Base-by-base conservation (phyloP, 257 asterid genomes). In the Nemophila menziesii region DNA sequence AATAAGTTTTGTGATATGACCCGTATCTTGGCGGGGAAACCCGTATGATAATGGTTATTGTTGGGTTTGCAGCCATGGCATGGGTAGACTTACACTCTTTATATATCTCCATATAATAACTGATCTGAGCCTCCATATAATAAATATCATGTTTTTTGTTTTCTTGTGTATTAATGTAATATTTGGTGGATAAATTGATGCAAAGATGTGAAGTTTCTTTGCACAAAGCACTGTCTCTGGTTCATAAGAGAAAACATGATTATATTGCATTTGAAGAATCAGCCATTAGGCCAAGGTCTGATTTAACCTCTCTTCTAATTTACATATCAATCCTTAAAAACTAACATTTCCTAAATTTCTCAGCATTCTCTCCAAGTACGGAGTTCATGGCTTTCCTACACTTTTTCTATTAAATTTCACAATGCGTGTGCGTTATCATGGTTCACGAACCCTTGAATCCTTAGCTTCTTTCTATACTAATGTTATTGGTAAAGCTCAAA, bases 281-380 rank as follows among this genome's bases (percentile, higher is more conserved):
- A 48, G 74, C 93, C 45, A 86, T 85, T 34, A 71, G 87, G 66
- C 99, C 96, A 58, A 85, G 99, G 99, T 90, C 46, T 50, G n/a
- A n/a, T n/a, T n/a, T n/a, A n/a, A n/a, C n/a, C n/a, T n/a, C n/a
- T n/a, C n/a, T n/a, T n/a, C n/a, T n/a, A n/a, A n/a, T n/a, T n/a
- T n/a, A 18, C 16, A 24, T 45, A 26, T 41, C 58, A 52, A 49
- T 37, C 24, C 48, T 29, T 48, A 60, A n/a, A 44, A 49, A 44
- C n/a, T 63, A 43, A 48, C 48, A 50, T 42, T 54, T 13, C 14
- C 55, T 37, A 4, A 44, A 24, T 4, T 62, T 73, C 54, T 64
- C 92, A 90, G 99, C 79, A 73, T 79, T 65, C 76, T 90, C 45
- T 79, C 99, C 1, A 90, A 85, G 67, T 90, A 81, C 60, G 99